Percentiles rank a stretch among this genome's conserved stretches.
These are phyloP conservation scores for Iberis amara DNA, from an alignment of 441 rosid genomes.

Conservation along the genomic window DNA sequence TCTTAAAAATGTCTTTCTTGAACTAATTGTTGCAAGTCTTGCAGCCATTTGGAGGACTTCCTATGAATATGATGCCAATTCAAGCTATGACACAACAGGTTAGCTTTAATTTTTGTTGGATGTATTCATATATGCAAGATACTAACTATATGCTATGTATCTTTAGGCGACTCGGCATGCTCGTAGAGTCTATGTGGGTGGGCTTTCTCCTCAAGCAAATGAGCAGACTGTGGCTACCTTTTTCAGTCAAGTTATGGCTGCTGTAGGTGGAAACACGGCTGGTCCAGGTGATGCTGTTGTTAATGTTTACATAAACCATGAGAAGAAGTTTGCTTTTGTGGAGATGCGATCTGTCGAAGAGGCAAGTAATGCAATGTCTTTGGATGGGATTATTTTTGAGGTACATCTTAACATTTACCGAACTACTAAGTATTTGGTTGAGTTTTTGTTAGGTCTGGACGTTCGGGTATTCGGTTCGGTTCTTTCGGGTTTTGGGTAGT, in stretches of 20 bases:
- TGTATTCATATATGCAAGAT: not conserved
- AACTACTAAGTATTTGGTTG: not conserved
- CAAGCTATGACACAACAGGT: constrained; percentile 99
- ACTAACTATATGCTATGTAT: not conserved
- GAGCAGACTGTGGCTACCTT: constrained; percentile 89
- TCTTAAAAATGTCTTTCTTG: not conserved
- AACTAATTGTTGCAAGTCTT: constrained; percentile 23
- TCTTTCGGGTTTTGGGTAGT: too few species aligned
- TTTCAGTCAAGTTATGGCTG: constrained; percentile 93
- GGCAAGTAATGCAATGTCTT: constrained; percentile 98
- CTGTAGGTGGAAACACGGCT: constrained; percentile 93
- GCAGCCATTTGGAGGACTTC: constrained; percentile 70
- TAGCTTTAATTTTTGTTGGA: constrained; percentile 26
- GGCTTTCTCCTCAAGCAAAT: constrained; percentile 89
- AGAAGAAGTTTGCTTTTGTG: constrained; percentile 98
- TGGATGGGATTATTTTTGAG: constrained; percentile 94
- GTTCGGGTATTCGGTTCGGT: too few species aligned
- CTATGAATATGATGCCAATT: constrained; percentile 86
- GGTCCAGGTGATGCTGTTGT: constrained; percentile 99
- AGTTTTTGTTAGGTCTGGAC: too few species aligned
- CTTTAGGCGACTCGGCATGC: constrained; percentile 97
- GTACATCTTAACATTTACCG: constrained; percentile 29
- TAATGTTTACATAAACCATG: constrained; percentile 93
- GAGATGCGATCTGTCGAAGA: constrained; percentile 99
- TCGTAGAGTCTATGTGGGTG: constrained; percentile 95